Evolutionary conservation across 2,329 filamentous ascomycete species (phyloP), one percentile per base, ranked within the genome.

Genomic region (Bipolaris bicolor): DNA sequence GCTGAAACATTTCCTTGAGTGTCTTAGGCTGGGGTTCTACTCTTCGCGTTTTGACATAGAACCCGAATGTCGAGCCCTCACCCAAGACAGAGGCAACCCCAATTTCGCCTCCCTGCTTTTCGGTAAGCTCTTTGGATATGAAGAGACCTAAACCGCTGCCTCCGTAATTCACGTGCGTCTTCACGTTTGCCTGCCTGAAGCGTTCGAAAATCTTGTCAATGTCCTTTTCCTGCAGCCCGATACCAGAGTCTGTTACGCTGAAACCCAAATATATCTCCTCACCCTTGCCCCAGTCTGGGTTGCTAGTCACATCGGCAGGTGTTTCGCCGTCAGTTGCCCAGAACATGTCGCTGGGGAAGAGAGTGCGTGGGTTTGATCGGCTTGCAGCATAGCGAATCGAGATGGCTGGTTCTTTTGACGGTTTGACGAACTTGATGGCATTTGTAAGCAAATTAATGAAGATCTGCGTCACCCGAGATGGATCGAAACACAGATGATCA

Each of bases 371-470:
- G 13, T 64, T 50, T 4, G 59, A 55, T 7, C 56, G 52, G 22
- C 65, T 61, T 1, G 76, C 78, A 11, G 77, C 76, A 7, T 77
- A 70, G 13, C 67, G 73, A 9, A 82, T 73, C 0, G 68, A 73
- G 49, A 82, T 77, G 11, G 63, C 64, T 0, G 77, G 75, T 3
- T 62, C 60, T 2, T 68, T 48, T 1, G 72, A 70, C 20, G 73
- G 65, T 37, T 78, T 76, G 0, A 79, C 80, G 49, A 78, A 78
- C 26, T 78, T 78, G 62, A 78, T 75, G 1, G 72, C 73, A 36
- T 79, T 78, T 1, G 89, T 92, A 16, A 94, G 78, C 3, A 94
- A 79, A 67, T 93, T 94, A 9, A 89, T 91, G 44, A 94, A 86
- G 57, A 96, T 92, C 69, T 96, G 92, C 0, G 79, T 74, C 9